Percentiles rank a stretch among this genome's conserved stretches.
These are phyloP conservation scores for Penicillium sp. DNA, from an alignment of 2,329 filamentous ascomycete genomes.

Conservation along the genomic window DNA sequence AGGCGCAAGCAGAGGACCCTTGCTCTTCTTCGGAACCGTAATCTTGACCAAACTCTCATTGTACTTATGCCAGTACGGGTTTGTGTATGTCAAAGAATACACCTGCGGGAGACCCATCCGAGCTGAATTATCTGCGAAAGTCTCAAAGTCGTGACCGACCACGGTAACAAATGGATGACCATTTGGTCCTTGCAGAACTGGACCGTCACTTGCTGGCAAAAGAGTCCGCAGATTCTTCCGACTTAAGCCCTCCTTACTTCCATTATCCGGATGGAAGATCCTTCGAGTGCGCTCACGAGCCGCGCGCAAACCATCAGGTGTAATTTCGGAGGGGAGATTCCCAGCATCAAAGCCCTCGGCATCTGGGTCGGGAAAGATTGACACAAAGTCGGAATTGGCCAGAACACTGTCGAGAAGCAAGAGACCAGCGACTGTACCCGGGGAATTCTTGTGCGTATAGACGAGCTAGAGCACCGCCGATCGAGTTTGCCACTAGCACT, in stretches of 20 bases:
- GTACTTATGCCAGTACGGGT: conserved; percentile 61
- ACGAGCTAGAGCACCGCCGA: conserved; percentile 60
- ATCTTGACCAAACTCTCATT: conserved; percentile 59
- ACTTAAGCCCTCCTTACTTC: conserved; percentile 58
- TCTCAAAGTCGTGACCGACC: conserved; percentile 60
- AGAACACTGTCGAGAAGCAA: conserved; percentile 65
- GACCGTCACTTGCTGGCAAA: conserved; percentile 53
- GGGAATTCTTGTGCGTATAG: conserved; percentile 59
- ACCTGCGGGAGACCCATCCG: conserved; percentile 42
- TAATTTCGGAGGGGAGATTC: conserved; percentile 50
- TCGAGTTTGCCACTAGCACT: conserved; percentile 60
- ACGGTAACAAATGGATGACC: conserved; percentile 55
- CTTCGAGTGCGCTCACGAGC: conserved; percentile 43
- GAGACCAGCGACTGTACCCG: conserved; percentile 52
- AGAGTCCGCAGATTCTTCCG: conserved; percentile 53
- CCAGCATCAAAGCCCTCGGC: conserved; percentile 51
- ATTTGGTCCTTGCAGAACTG: conserved; percentile 47
- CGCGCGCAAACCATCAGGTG: conserved; percentile 40
- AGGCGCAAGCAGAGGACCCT: conserved; percentile 55
- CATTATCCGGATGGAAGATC: conserved; percentile 58
- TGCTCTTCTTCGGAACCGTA: conserved; percentile 48
- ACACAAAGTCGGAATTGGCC: conserved; percentile 62
- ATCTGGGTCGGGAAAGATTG: conserved; percentile 63
- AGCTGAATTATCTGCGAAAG: conserved; percentile 57
- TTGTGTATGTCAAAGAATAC: conserved; percentile 58